Percentiles rank a stretch among this genome's conserved stretches.
These are phyloP conservation scores for Ambrosia artemisiifolia DNA, from an alignment of 129 eudicot genomes.

Conservation along the genomic window DNA sequence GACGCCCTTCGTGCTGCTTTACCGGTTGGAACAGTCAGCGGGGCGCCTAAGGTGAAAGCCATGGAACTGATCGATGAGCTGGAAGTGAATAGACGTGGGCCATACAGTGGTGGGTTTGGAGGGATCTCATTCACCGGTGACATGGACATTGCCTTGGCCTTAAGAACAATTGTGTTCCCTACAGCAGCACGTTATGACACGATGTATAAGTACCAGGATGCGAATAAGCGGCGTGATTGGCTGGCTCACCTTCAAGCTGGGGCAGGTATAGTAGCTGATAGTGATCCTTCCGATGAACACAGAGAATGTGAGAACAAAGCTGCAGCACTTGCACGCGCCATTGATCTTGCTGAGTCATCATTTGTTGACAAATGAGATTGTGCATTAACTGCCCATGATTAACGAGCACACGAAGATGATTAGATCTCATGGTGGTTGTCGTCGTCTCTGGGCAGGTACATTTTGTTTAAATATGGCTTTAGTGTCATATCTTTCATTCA, in stretches of 20 bases:
- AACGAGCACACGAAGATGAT: background rate
- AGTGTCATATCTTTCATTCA: background rate
- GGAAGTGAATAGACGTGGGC: conserved; percentile 89
- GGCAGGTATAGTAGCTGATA: conserved; percentile 89
- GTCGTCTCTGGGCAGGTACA: background rate
- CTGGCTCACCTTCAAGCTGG: conserved; percentile 92
- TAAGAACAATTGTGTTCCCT: conserved; percentile 92
- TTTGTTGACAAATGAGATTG: conserved; percentile 55
- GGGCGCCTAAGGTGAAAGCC: conserved; percentile 99
- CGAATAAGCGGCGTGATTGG: conserved; percentile 74
- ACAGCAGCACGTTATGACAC: conserved; percentile 72
- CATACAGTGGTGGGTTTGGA: conserved; percentile 98
- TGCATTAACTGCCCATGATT: too few relatives aligned
- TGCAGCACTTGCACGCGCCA: conserved; percentile 90
- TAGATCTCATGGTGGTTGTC: background rate
- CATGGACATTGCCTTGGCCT: conserved; percentile 93
- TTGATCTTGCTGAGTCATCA: conserved; percentile 96
- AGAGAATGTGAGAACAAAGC: conserved; percentile 91
- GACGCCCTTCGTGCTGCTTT: conserved; percentile 97
- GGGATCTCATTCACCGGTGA: conserved; percentile 90
- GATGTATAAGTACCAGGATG: conserved; percentile 79
- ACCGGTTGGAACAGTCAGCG: conserved; percentile 99
- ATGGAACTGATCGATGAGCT: conserved; percentile 92
- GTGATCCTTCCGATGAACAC: conserved; percentile 81
- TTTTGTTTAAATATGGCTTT: background rate